Evolutionary conservation across 2,329 filamentous ascomycete genomes (phyloP), one percentile per base, ranked within the genome.

Genomic region (Pestalotiopsis sp.): DNA sequence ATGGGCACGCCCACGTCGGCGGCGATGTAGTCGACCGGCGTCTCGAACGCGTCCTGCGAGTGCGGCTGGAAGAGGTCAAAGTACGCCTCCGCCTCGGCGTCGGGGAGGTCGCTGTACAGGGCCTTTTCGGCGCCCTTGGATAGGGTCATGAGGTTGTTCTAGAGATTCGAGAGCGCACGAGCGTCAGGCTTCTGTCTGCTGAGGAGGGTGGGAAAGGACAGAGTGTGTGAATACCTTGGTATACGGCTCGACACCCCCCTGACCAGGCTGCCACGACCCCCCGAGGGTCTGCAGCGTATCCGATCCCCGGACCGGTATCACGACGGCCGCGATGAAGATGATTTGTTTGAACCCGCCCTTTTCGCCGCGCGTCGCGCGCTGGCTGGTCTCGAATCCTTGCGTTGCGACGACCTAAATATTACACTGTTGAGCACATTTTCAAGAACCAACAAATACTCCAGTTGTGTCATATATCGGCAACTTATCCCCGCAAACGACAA

Each of bases 1-100:
- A 57, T 71, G 9, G 71, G 71, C 14, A 73, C 66, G 23, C 64
- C 69, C 36, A 71, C 60, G 40, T 73, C 70, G 14, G 71, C 59
- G 3, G 68, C 66, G 40, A 68, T 67, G 49, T 70, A 73, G 17
- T 69, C 62, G 12, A 68, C 66, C 13, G 70, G 69, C 7, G 61
- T 69, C 67, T 73, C 71, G 60, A 73, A 66, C 4, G 72, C 68
- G 36, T 72, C 71, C 41, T 73, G 71, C 1, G 72, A 72, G 27
- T 70, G 68, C 4, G 71, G 62, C 7, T 67, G 25, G 2, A 72
- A 61, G 1, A 66, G 45, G 13, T 70, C 27, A 65, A 67, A 71
- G 31, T 65, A 72, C 52, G 57, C 69, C 27, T 70, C 59, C 9
- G 59, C 69, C 38, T 71, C 59, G 9, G 66, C 67, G 9, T 68